Evolutionary conservation across 2,329 filamentous ascomycete species (phyloP).

Genomic region (Metarhizium guizhouense): DNA sequence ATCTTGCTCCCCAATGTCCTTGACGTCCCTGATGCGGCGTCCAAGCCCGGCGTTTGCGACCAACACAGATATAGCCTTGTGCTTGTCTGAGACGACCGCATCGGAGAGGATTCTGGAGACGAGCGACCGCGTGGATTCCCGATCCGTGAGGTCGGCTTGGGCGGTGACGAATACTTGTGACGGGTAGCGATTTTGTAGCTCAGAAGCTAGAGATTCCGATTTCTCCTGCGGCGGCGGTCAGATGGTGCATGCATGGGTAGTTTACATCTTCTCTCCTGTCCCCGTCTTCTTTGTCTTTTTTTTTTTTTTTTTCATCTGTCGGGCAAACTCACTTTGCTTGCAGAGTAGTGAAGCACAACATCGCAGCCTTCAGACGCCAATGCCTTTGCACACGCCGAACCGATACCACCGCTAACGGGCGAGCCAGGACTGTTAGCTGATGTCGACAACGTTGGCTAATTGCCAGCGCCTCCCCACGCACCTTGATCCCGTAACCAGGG

Average conservation of each 20-base stretch:
- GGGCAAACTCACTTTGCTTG: constrained; percentile 1
- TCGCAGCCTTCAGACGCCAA: constrained; percentile 7
- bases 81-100: neutral
- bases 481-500: constrained; percentile 7
- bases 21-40: constrained; percentile 5
- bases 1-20: constrained; percentile 1
- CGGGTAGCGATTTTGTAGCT: neutral
- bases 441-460: neutral
- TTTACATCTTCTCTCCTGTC: no score
- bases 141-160: constrained; percentile 4
- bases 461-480: neutral
- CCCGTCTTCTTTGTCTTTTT: neutral
- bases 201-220: neutral
- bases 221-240: constrained; percentile 1
- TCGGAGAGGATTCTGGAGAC: neutral
- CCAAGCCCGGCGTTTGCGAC: constrained; percentile 7
- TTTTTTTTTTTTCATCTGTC: neutral
- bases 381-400: constrained; percentile 4
- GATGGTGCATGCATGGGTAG: neutral
- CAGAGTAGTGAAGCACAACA: constrained; percentile 5
- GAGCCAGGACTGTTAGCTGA: neutral
- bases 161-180: constrained; percentile 3
- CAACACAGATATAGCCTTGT: constrained; percentile 3
- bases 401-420: constrained; percentile 4
- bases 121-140: constrained; percentile 4